Percentiles rank a stretch among this genome's conserved stretches.
These are phyloP conservation scores for Incumbomyces delicatus DNA, from an alignment of 2,329 filamentous ascomycete genomes.

Conservation along the genomic window DNA sequence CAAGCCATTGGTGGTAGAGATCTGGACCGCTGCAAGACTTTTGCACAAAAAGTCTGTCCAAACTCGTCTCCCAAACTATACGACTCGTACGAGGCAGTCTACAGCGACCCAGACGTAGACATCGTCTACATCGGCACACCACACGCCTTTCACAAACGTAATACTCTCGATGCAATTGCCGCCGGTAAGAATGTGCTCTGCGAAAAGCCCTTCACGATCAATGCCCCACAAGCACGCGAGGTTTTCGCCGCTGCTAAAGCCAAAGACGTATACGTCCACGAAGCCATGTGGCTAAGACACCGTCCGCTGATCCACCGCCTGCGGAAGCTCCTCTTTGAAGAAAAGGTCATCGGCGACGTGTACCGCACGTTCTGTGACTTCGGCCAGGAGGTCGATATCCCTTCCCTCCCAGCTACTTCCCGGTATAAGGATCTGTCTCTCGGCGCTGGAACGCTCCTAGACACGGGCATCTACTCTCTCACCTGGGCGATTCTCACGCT, in stretches of 20 bases:
- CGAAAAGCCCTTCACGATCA: slow-evolving; percentile 85
- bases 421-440: slow-evolving; percentile 66
- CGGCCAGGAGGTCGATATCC: slow-evolving; percentile 12
- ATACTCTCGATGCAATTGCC: slow-evolving; percentile 69
- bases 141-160: slow-evolving; percentile 88
- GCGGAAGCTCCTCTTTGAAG: slow-evolving; percentile 38
- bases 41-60: slow-evolving; percentile 26
- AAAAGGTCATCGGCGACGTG: slow-evolving; percentile 44
- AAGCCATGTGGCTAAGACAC: slow-evolving; percentile 66
- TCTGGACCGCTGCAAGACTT: slow-evolving; percentile 29
- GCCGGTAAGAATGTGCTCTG: slow-evolving; percentile 82
- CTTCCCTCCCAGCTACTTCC: slow-evolving; percentile 7
- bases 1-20: slow-evolving; percentile 36
- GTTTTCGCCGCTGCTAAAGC: slow-evolving; percentile 61
- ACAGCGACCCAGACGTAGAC: slow-evolving; percentile 21
- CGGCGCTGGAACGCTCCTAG: slow-evolving; percentile 67
- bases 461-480: slow-evolving; percentile 77
- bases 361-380: slow-evolving; percentile 48
- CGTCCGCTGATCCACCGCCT: slow-evolving; percentile 73
- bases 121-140: slow-evolving; percentile 25
- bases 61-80: slow-evolving; percentile 9
- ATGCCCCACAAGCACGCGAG: slow-evolving; percentile 62
- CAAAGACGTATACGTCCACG: slow-evolving; percentile 70
- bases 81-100: slow-evolving; percentile 13
- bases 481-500: slow-evolving; percentile 88